These are phyloP conservation scores for rapeseed (Brassica napus) DNA, from an alignment of 345 rosid species.

Conservation along the genomic window DNA sequence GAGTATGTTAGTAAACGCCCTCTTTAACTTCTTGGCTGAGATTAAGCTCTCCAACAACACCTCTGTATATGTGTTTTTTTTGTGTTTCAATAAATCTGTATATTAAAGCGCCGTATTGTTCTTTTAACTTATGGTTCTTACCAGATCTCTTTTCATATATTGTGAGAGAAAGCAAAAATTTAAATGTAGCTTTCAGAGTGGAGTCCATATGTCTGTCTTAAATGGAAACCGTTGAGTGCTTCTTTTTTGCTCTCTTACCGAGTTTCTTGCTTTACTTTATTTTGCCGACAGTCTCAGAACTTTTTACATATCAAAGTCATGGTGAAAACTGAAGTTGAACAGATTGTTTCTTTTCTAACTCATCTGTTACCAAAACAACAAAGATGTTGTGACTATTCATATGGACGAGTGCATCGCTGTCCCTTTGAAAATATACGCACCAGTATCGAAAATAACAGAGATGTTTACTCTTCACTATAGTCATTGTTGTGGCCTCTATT, in stretches of 20 bases:
- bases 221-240: not conserved
- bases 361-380: not conserved
- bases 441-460: not conserved
- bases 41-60: not conserved
- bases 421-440: not conserved
- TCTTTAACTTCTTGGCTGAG: not conserved
- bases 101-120: not conserved
- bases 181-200: not conserved
- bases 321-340: not conserved
- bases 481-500: not conserved
- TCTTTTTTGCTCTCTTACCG: not conserved
- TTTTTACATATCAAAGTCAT: not conserved
- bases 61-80: slow-evolving; percentile 6
- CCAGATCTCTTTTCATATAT: not conserved
- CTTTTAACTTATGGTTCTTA: not conserved
- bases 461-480: not conserved
- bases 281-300: not conserved
- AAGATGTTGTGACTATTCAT: not conserved
- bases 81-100: not conserved
- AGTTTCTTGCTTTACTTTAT: not conserved
- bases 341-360: not conserved
- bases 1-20: not conserved
- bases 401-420: too few species aligned
- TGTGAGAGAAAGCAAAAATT: not conserved
- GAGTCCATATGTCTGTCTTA: not conserved